Evolutionary conservation across 2,329 filamentous ascomycete species (phyloP).

Genomic region (Knufia fluminis): DNA sequence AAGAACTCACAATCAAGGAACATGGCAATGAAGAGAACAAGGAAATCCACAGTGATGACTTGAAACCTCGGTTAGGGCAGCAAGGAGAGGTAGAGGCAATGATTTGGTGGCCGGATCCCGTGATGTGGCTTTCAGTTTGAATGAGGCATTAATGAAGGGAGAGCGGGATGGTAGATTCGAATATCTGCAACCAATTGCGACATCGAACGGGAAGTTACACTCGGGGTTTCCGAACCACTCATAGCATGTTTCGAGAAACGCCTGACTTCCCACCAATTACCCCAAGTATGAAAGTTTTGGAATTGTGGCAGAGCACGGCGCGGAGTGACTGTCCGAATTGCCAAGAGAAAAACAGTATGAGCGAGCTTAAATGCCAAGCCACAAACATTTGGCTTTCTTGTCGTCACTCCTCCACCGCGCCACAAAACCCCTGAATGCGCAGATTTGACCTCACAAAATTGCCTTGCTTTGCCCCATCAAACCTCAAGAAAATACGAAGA

Average conservation of each 20-base stretch:
- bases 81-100: background rate
- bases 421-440: background rate
- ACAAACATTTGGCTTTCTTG: slow-evolving; percentile 5
- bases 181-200: background rate
- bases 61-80: background rate
- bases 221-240: slow-evolving; percentile 4
- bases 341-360: background rate
- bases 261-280: background rate
- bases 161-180: background rate
- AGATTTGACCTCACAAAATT: slow-evolving; percentile 1
- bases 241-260: background rate
- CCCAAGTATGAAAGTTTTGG: background rate
- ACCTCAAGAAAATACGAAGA: background rate
- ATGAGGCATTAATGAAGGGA: background rate
- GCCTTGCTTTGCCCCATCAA: background rate
- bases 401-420: background rate
- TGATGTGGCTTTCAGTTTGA: slow-evolving; percentile 3
- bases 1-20: too few species aligned
- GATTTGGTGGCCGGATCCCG: background rate
- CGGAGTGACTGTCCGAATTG: slow-evolving; percentile 1
- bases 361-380: background rate
- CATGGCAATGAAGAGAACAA: too few species aligned
- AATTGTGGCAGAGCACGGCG: background rate
- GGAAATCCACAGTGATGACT: too few species aligned
- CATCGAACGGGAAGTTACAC: background rate